Conservation (phyloP, 352 stramenopile genomes). For the Pythium dissotocum region DNA sequence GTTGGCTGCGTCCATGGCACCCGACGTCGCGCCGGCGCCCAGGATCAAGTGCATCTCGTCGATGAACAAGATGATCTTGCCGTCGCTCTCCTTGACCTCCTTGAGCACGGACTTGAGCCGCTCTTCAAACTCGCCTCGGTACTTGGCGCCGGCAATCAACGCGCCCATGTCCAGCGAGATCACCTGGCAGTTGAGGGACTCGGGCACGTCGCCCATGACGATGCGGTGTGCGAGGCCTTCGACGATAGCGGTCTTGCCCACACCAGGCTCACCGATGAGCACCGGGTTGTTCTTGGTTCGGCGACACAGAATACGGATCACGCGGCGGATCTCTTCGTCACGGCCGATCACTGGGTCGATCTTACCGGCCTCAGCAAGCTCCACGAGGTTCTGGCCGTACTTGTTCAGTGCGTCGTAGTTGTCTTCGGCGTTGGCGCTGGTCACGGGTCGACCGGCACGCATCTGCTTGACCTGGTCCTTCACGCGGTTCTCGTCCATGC, state of each 20-base stretch:
- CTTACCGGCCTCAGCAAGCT: conserved; percentile 92
- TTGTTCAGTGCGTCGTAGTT: conserved; percentile 94
- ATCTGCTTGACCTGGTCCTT: conserved; percentile 65
- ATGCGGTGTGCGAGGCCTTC: conserved; percentile 97
- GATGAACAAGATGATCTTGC: conserved; percentile 98
- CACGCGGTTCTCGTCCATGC: conserved; percentile 64
- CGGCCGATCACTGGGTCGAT: conserved; percentile 98
- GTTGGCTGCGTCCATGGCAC: conserved; percentile 98
- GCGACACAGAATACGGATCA: conserved; percentile 95
- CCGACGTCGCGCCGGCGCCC: conserved; percentile 90
- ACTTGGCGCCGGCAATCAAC: conserved; percentile 98
- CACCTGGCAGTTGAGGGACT: conserved; percentile 91
- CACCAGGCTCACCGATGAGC: conserved; percentile 95
- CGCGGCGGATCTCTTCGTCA: conserved; percentile 95
- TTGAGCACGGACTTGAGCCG: conserved; percentile 95
- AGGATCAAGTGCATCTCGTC: conserved; percentile 98
- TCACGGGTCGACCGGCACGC: conserved; percentile 67
- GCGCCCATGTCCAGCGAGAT: conserved; percentile 96
- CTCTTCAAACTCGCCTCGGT: conserved; percentile 98
- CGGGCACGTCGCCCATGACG: conserved; percentile 94
- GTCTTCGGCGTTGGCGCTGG: conserved; percentile 83
- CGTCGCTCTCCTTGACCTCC: conserved; percentile 91
- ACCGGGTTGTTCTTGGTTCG: conserved; percentile 98
- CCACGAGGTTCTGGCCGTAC: conserved; percentile 95
- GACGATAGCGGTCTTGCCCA: conserved; percentile 96